Evolutionary conservation across 129 eudicot species (phyloP).

Genomic region (Tanacetum coccineum): DNA sequence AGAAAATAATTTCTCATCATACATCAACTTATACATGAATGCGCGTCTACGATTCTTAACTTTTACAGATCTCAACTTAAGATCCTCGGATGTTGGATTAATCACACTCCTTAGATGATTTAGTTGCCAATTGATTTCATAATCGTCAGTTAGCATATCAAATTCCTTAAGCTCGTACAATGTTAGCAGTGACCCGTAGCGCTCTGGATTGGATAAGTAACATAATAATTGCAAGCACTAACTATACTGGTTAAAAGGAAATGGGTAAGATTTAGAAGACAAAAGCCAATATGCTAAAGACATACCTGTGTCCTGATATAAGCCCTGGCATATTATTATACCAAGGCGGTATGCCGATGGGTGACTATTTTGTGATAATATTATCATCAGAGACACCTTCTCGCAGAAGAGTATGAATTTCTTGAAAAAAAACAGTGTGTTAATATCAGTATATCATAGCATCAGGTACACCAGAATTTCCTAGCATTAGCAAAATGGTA

Average conservation of each 20-base stretch:
- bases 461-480: background rate
- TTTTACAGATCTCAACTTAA: too few relatives aligned
- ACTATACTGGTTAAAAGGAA: background rate
- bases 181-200: too few relatives aligned
- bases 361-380: conserved; percentile 83
- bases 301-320: conserved; percentile 88
- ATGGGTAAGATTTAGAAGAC: background rate
- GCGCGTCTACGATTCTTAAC: too few relatives aligned
- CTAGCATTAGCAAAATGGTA: background rate
- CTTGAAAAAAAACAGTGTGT: conserved; percentile 44
- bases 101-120: too few relatives aligned
- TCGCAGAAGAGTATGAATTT: conserved; percentile 78
- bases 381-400: conserved; percentile 75
- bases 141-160: too few relatives aligned
- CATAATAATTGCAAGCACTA: too few relatives aligned
- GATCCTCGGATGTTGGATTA: too few relatives aligned
- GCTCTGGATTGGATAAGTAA: too few relatives aligned
- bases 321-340: conserved; percentile 83
- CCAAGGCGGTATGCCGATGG: conserved; percentile 98
- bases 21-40: too few relatives aligned
- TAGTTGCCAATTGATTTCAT: too few relatives aligned
- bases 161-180: too few relatives aligned
- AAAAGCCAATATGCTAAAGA: conserved; percentile 4
- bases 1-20: too few relatives aligned
- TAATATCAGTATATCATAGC: conserved; percentile 14